These are phyloP conservation scores for Talaromyces wortmannii DNA, from an alignment of 495 filamentous ascomycete species.

Conservation along the genomic window DNA sequence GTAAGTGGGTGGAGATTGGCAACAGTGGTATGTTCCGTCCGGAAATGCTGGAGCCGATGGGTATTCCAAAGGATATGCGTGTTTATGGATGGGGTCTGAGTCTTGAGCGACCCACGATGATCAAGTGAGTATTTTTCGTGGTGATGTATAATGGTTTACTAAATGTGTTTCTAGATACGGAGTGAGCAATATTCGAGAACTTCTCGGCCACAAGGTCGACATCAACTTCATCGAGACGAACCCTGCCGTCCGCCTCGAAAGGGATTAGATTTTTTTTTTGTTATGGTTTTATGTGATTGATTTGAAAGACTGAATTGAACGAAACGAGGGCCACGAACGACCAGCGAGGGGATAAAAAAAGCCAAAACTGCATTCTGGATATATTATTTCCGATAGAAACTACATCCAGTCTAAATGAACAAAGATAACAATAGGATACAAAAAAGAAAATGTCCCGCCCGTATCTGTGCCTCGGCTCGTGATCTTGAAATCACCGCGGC, in stretches of 20 bases:
- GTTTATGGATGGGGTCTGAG: slow-evolving; percentile 90
- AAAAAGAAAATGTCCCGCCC: slow-evolving; percentile 61
- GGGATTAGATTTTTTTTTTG: slow-evolving; percentile 38
- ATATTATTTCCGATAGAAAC: background rate
- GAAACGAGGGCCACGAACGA: background rate
- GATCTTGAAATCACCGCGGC: slow-evolving; percentile 63
- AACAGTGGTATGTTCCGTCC: slow-evolving; percentile 98
- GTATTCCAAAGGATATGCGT: slow-evolving; percentile 75
- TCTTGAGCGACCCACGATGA: slow-evolving; percentile 96
- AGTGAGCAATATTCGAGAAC: slow-evolving; percentile 76
- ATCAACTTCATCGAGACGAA: slow-evolving; percentile 75
- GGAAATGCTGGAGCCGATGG: slow-evolving; percentile 91
- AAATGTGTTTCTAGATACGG: slow-evolving; percentile 46
- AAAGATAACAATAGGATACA: background rate
- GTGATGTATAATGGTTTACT: background rate
- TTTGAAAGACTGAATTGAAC: slow-evolving; percentile 7
- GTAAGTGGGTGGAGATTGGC: slow-evolving; percentile 93
- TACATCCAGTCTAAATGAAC: slow-evolving; percentile 7
- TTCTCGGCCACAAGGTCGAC: slow-evolving; percentile 81
- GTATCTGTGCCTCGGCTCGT: slow-evolving; percentile 91
- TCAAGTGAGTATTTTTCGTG: slow-evolving; percentile 53
- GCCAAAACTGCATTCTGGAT: background rate
- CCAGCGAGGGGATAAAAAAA: slow-evolving; percentile 1
- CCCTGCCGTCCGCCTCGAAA: slow-evolving; percentile 76
- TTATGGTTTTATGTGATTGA: slow-evolving; percentile 2